Percentiles rank a stretch among this genome's conserved stretches.
Evolutionary conservation across 1,139 yeast genomes (phyloP).

Genomic region (Geotrichum siamense): DNA sequence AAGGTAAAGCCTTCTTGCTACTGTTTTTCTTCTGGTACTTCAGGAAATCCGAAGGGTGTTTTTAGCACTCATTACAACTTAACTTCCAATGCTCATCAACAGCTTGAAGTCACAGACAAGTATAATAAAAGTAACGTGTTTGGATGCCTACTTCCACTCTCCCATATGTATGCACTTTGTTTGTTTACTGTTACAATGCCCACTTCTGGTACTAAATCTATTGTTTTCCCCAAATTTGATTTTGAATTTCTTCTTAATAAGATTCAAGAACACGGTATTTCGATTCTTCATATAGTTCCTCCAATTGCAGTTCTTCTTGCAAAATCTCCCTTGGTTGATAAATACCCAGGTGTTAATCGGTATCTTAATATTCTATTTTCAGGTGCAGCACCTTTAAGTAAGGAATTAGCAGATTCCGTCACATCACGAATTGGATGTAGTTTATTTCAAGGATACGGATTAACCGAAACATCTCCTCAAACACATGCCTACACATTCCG

Average conservation of each 20-base stretch:
- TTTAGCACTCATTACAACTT: conserved; percentile 42
- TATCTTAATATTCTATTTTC: conserved; percentile 23
- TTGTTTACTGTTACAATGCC: conserved; percentile 24
- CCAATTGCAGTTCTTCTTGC: conserved; percentile 35
- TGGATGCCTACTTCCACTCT: conserved; percentile 29
- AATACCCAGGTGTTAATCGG: conserved; percentile 24
- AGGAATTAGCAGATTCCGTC: conserved; percentile 25
- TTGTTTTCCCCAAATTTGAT: conserved; percentile 31
- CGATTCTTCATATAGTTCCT: conserved; percentile 31
- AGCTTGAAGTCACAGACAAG: conserved; percentile 1
- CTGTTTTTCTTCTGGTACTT: conserved; percentile 58
- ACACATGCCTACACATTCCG: conserved; percentile 23
- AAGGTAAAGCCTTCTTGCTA: conserved; percentile 17
- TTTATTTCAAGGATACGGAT: conserved; percentile 61
- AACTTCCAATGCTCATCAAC: conserved; percentile 23
- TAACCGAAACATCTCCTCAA: conserved; percentile 44
- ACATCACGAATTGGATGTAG: conserved; percentile 18
- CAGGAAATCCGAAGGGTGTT: conserved; percentile 55
- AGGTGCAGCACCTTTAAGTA: conserved; percentile 37
- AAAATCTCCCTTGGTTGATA: conserved; percentile 33
- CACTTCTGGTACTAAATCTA: conserved; percentile 21
- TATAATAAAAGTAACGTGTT: conserved; percentile 10
- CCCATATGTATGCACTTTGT: conserved; percentile 33
- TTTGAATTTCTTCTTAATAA: conserved; percentile 26
- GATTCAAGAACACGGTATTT: conserved; percentile 25